phyloP scores from a whole-genome alignment of 352 stramenopile species.

The Globisporangium middletonii region DNA sequence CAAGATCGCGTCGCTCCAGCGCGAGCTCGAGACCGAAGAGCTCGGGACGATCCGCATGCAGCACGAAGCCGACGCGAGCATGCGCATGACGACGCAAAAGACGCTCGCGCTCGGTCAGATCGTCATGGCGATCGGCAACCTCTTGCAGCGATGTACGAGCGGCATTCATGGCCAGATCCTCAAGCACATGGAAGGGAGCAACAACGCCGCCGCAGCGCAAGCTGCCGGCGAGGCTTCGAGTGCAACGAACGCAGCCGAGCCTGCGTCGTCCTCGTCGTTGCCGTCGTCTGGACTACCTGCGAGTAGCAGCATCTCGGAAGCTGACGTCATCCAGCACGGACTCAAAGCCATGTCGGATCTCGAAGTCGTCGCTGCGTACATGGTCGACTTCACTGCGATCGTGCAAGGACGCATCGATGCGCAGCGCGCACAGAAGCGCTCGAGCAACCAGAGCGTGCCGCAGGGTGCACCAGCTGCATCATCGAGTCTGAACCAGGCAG shows the following conservation, averaged over 20 bases:
- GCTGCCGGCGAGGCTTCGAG: slow-evolving; percentile 8
- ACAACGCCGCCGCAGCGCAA: slow-evolving; percentile 18
- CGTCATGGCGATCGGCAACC: slow-evolving; percentile 82
- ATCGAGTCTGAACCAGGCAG: not conserved
- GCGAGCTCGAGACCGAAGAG: slow-evolving; percentile 69
- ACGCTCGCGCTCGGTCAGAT: slow-evolving; percentile 89
- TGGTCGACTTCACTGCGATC: slow-evolving; percentile 89
- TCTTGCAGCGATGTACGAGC: slow-evolving; percentile 79
- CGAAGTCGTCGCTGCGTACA: slow-evolving; percentile 91
- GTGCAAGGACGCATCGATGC: slow-evolving; percentile 66
- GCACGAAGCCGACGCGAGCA: slow-evolving; percentile 84
- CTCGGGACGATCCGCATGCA: slow-evolving; percentile 69
- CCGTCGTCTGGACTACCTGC: slow-evolving; percentile 2
- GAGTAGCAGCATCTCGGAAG: slow-evolving; percentile 56
- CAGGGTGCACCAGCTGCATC: not conserved
- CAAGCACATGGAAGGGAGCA: slow-evolving; percentile 78
- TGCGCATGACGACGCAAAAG: slow-evolving; percentile 87
- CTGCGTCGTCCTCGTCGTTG: slow-evolving; percentile 10
- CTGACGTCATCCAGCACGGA: slow-evolving; percentile 82
- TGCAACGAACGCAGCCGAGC: slow-evolving; percentile 1
- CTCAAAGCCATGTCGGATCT: slow-evolving; percentile 84
- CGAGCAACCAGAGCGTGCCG: slow-evolving; percentile 16
- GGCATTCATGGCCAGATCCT: slow-evolving; percentile 84
- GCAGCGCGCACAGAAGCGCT: slow-evolving; percentile 68
- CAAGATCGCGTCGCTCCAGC: slow-evolving; percentile 81